Percentiles rank a stretch among this genome's conserved stretches.
Conservation (phyloP, 73 alveolate genomes). For the Blepharisma stoltei region DNA sequence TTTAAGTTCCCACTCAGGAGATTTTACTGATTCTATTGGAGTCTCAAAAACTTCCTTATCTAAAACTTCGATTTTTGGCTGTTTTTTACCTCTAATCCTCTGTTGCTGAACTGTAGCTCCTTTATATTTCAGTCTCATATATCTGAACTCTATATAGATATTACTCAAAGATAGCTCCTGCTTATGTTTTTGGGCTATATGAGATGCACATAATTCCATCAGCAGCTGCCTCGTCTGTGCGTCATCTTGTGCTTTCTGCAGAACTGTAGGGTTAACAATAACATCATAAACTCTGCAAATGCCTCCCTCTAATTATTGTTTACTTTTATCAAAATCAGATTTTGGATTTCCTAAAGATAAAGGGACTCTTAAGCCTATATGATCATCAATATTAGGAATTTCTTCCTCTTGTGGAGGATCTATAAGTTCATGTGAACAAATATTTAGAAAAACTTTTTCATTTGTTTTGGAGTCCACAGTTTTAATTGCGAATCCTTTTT, state of each 20-base stretch:
- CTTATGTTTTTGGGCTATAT: conserved; percentile 43
- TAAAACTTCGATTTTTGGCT: conserved; percentile 44
- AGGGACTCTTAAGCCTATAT: conserved; percentile 56
- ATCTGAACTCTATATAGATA: conserved; percentile 31
- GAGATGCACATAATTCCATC: conserved; percentile 31
- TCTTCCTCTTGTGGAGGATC: conserved; percentile 51
- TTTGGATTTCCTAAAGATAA: conserved; percentile 46
- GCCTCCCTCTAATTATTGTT: conserved; percentile 42
- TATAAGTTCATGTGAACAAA: conserved; percentile 43
- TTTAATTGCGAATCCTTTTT: conserved; percentile 38
- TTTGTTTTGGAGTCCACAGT: conserved; percentile 37
- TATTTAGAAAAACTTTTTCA: conserved; percentile 52
- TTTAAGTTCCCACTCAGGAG: conserved; percentile 25
- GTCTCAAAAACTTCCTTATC: conserved; percentile 40
- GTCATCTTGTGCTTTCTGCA: conserved; percentile 41
- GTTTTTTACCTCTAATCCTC: conserved; percentile 58
- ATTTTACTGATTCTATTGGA: conserved; percentile 34
- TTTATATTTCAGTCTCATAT: conserved; percentile 45
- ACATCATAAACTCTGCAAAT: conserved; percentile 50
- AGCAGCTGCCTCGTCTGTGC: conserved; percentile 34
- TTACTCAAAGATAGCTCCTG: conserved; percentile 42
- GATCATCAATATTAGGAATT: conserved; percentile 41
- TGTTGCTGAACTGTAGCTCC: conserved; percentile 46
- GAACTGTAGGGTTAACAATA: conserved; percentile 46
- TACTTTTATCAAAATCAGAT: conserved; percentile 54